Percentiles rank a stretch among this genome's conserved stretches.
These are phyloP conservation scores for Termitomyces sp. DNA, from an alignment of 768 basidiomycete species.

Conservation along the genomic window DNA sequence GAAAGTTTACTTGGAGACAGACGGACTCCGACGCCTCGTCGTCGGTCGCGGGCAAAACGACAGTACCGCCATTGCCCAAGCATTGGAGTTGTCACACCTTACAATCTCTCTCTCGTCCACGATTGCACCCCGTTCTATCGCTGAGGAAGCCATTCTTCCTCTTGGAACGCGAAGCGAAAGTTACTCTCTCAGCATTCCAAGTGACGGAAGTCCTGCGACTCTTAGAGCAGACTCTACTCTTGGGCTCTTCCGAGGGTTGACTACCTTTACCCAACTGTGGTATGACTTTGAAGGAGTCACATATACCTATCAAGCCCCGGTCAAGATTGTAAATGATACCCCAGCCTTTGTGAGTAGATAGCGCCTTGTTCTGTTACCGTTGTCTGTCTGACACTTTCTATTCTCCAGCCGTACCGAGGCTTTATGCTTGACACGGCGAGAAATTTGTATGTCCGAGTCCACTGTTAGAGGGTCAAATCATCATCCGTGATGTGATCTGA, in stretches of 20 bases:
- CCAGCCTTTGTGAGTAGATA: conserved; percentile 58
- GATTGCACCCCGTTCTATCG: conserved; percentile 38
- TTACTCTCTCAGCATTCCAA: conserved; percentile 56
- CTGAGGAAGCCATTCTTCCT: conserved; percentile 48
- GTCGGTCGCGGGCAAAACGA: conserved; percentile 57
- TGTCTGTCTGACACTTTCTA: neutral
- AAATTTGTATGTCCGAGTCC: conserved; percentile 51
- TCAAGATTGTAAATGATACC: conserved; percentile 53
- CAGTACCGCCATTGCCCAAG: conserved; percentile 30
- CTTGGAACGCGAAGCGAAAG: conserved; percentile 52
- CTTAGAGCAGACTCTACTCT: conserved; percentile 61
- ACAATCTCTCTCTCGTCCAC: conserved; percentile 36
- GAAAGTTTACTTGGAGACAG: conserved; percentile 38
- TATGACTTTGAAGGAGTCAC: conserved; percentile 46
- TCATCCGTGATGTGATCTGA: neutral
- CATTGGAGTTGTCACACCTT: conserved; percentile 40
- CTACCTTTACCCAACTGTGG: conserved; percentile 75
- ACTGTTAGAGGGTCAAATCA: neutral
- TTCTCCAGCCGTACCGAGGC: conserved; percentile 62
- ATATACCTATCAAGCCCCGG: conserved; percentile 54
- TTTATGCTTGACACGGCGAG: conserved; percentile 80
- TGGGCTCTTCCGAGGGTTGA: conserved; percentile 68
- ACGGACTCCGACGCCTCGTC: conserved; percentile 58
- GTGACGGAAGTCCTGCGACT: conserved; percentile 48
- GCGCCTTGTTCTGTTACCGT: neutral